These are phyloP conservation scores for Epichloe uncinata DNA, from an alignment of 2,329 filamentous ascomycete species.

Conservation along the genomic window DNA sequence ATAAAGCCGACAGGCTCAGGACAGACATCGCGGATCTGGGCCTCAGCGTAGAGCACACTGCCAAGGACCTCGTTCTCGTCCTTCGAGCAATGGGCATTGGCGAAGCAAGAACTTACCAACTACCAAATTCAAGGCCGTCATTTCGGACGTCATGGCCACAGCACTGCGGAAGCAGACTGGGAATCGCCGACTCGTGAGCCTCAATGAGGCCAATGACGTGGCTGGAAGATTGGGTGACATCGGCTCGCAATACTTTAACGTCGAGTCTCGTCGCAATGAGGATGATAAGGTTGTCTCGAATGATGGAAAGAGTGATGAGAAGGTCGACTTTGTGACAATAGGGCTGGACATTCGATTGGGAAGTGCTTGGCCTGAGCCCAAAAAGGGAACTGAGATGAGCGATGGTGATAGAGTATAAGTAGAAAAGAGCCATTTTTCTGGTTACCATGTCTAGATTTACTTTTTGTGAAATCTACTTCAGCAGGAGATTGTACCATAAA, in stretches of 20 bases:
- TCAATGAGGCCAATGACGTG: slow-evolving; percentile 46
- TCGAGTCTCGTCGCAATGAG: slow-evolving; percentile 15
- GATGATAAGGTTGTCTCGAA: slow-evolving; percentile 12
- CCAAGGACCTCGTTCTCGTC: slow-evolving; percentile 14
- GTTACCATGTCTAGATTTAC: too few species aligned
- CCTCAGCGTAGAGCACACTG: slow-evolving; percentile 17
- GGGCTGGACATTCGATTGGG: slow-evolving; percentile 9
- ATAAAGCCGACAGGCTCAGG: slow-evolving; percentile 10
- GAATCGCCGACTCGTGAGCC: slow-evolving; percentile 36
- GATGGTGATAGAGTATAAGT: slow-evolving; percentile 2
- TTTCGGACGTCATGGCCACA: slow-evolving; percentile 23
- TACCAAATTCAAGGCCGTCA: slow-evolving; percentile 10
- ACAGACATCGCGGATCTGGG: slow-evolving; percentile 12
- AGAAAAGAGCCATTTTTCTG: background rate
- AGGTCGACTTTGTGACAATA: slow-evolving; percentile 19
- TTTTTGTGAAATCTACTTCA: too few species aligned
- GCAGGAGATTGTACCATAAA: too few species aligned
- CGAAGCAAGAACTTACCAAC: slow-evolving; percentile 6
- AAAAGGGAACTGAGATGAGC: slow-evolving; percentile 7
- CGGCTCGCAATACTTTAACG: slow-evolving; percentile 23
- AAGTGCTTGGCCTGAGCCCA: slow-evolving; percentile 11
- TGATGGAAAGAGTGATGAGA: slow-evolving; percentile 10
- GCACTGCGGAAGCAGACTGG: slow-evolving; percentile 18
- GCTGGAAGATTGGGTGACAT: slow-evolving; percentile 39
- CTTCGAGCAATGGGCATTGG: slow-evolving; percentile 14